Evolutionary conservation across 2,329 filamentous ascomycete species (phyloP), one percentile per base, ranked within the genome.

Genomic region (Neopestalotiopsis clavispora): DNA sequence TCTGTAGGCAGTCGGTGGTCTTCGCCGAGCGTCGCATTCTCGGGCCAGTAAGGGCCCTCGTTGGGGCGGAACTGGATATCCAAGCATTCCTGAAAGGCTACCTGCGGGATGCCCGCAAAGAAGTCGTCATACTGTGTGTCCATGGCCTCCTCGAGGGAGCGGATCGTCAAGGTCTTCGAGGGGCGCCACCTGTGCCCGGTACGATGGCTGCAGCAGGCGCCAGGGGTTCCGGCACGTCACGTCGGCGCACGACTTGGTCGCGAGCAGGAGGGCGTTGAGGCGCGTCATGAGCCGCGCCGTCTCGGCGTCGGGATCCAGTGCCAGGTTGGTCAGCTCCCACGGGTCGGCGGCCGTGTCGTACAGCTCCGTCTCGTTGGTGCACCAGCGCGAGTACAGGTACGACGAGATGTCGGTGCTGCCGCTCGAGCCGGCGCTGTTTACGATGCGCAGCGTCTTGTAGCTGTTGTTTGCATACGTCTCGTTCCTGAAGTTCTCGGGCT

Each of bases 351-450:
- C 85, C 52, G 91, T 74, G 71, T 92, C 85, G 75, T 92, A 93
- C 2, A 91, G 83, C 76, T 93, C 90, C 67, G 88, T 86, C 74
- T 92, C 90, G 66, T 89, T 88, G n/a, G 80, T 91, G 74, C 91
- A 93, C 90, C 90, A 93, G 0, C 91, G 88, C 0, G 89, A 85
- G 73, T 93, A 93, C 71, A 89, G 88, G 4, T 92, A 76, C 72
- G 86, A 88, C 4, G 34, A 38, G 5, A 10, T 0, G 10, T 38
- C 34, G 34, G 34, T 5, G 74, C 91, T 92, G 4, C 79, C 77
- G 1, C 84, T 75, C 2, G 34, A 38, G 0, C 84, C 80, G 4
- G 79, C 77, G 2, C 83, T 75, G 0, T 84, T 80, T 3, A 89
- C 80, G 6, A 91, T 77, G 20, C 89, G 83, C 28, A 90, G 72